phyloP scores from a whole-genome alignment of 1,284 basidiomycete genomes.

The Apiotrichum siamense region DNA sequence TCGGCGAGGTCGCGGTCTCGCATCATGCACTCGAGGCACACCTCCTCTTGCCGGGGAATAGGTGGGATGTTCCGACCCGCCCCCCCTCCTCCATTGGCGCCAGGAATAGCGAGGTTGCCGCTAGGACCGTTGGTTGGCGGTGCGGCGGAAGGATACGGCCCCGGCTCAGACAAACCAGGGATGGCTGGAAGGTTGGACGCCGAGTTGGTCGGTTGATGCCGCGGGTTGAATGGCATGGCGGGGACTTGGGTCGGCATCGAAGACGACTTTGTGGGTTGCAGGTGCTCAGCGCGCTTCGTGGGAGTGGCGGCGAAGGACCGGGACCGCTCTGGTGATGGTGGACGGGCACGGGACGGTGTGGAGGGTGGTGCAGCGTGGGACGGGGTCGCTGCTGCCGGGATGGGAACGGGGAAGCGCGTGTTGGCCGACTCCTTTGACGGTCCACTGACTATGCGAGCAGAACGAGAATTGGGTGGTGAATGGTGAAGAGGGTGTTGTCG shows the following conservation, averaged over 20 bases:
- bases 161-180: constrained; percentile 38
- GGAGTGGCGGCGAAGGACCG: background rate
- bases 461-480: background rate
- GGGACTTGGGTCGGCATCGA: constrained; percentile 4
- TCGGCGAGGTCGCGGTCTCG: constrained; percentile 97
- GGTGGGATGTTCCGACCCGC: background rate
- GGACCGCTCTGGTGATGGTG: background rate
- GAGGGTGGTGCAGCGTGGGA: background rate
- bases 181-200: constrained; percentile 38
- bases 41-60: constrained; percentile 52
- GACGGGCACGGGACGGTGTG: background rate
- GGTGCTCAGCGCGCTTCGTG: background rate
- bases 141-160: constrained; percentile 30
- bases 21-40: constrained; percentile 98
- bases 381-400: background rate
- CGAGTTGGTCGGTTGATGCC: constrained; percentile 31
- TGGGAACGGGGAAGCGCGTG: background rate
- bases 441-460: too few species aligned
- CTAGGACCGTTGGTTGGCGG: background rate
- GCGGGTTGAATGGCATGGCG: constrained; percentile 1
- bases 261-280: background rate
- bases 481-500: background rate
- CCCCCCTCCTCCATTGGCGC: too few species aligned
- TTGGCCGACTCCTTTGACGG: too few species aligned
- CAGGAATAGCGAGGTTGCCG: too few species aligned